Evolutionary conservation across 108 stramenopile genomes (phyloP).

Genomic region (Stephanodiscus minutulus): DNA sequence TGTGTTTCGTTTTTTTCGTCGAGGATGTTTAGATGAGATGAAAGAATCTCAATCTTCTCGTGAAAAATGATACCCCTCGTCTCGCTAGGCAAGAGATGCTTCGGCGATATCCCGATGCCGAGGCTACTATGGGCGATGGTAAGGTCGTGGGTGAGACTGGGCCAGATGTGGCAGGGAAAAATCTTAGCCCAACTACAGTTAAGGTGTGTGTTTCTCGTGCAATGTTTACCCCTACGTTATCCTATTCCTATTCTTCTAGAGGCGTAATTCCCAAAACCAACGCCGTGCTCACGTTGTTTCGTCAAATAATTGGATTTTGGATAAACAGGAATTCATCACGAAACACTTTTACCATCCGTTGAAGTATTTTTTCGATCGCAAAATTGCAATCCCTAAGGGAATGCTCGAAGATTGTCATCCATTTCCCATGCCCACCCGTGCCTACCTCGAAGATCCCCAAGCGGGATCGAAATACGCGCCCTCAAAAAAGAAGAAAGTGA

Average conservation of each 20-base stretch:
- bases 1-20: too few relatives aligned
- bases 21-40: too few relatives aligned
- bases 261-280: too few relatives aligned
- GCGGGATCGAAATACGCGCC: constrained; percentile 20
- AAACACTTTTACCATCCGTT: constrained; percentile 43
- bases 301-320: not conserved
- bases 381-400: constrained; percentile 38
- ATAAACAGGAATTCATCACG: constrained; percentile 34
- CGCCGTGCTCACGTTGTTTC: not conserved
- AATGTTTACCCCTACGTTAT: not conserved
- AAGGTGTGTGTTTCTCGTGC: constrained; percentile 15
- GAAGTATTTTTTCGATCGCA: constrained; percentile 55
- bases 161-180: constrained; percentile 36
- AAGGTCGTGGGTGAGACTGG: constrained; percentile 38
- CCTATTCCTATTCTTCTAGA: not conserved
- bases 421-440: constrained; percentile 47
- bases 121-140: constrained; percentile 49
- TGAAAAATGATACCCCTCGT: too few relatives aligned
- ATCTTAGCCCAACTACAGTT: constrained; percentile 33
- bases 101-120: constrained; percentile 33
- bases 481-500: constrained; percentile 22
- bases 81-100: constrained; percentile 31
- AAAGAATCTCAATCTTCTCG: too few relatives aligned
- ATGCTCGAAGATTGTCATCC: constrained; percentile 47
- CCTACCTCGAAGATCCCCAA: constrained; percentile 30